phyloP scores from a whole-genome alignment of 805 yeast species.

The Saccharomycopsis schoenii region DNA sequence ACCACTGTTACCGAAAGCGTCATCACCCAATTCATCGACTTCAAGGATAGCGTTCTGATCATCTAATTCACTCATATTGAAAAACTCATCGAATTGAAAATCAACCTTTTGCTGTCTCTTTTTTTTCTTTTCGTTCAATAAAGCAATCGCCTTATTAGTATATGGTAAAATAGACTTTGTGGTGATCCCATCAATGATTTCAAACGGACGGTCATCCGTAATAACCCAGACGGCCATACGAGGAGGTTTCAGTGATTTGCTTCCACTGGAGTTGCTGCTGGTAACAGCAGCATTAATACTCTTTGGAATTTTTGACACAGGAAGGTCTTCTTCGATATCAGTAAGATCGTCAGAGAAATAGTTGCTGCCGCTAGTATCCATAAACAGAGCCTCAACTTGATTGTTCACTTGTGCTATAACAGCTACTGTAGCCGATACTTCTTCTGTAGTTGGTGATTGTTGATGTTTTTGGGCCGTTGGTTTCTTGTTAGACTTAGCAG shows the following conservation, averaged over 20 bases:
- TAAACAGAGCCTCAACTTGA: not conserved
- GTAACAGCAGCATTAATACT: slow-evolving; percentile 24
- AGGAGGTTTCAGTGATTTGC: slow-evolving; percentile 91
- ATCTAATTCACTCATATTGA: slow-evolving; percentile 82
- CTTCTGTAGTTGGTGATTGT: not conserved
- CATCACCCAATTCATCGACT: slow-evolving; percentile 35
- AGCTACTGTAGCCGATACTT: not conserved
- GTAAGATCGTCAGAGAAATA: slow-evolving; percentile 64
- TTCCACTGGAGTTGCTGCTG: slow-evolving; percentile 31
- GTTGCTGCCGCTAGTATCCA: not conserved
- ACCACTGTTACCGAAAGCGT: slow-evolving; percentile 22
- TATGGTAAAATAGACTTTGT: slow-evolving; percentile 68
- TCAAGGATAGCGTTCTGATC: slow-evolving; percentile 32
- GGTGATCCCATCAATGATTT: slow-evolving; percentile 88
- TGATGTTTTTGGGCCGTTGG: not conserved
- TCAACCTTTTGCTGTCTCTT: slow-evolving; percentile 22
- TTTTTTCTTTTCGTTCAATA: not conserved
- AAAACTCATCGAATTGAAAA: slow-evolving; percentile 63
- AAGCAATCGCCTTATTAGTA: slow-evolving; percentile 1
- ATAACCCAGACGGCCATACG: slow-evolving; percentile 88
- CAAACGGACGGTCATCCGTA: slow-evolving; percentile 67
- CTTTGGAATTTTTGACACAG: slow-evolving; percentile 52
- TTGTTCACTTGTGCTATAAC: not conserved
- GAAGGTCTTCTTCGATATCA: slow-evolving; percentile 82
- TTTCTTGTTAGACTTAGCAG: not conserved